Percentiles rank a stretch among this genome's conserved stretches.
Conservation (phyloP, 2,329 filamentous ascomycete species). For the Colletotrichum sp. region DNA sequence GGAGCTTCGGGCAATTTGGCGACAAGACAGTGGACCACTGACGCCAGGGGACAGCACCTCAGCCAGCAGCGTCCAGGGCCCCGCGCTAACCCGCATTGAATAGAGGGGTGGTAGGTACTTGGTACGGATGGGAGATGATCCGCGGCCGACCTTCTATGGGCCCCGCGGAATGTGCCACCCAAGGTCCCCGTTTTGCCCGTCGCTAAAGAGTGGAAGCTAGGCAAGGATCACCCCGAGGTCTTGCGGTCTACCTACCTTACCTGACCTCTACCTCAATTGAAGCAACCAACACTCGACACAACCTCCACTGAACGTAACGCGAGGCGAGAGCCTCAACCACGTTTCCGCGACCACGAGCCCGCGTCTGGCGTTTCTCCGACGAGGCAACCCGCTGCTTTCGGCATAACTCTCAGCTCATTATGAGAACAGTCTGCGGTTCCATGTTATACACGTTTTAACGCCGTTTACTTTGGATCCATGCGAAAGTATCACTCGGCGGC, state of each 20-base stretch:
- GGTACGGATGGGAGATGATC: constrained; percentile 3
- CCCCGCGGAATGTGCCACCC: neutral
- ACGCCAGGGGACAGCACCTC: neutral
- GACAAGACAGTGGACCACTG: constrained; percentile 10
- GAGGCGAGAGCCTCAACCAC: constrained; percentile 14
- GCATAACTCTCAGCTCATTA: neutral
- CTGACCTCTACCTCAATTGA: neutral
- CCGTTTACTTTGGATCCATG: neutral
- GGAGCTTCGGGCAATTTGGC: constrained; percentile 17
- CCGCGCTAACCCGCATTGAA: constrained; percentile 21
- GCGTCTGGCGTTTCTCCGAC: neutral
- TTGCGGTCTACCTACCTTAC: neutral
- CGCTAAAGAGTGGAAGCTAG: neutral
- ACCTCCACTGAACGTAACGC: constrained; percentile 11
- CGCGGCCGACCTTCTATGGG: constrained; percentile 4
- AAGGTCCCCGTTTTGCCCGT: neutral
- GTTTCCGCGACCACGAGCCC: neutral
- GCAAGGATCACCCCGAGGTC: constrained; percentile 17
- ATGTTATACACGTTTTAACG: neutral
- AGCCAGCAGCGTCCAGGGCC: constrained; percentile 1
- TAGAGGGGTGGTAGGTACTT: constrained; percentile 15
- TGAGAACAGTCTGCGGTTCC: neutral
- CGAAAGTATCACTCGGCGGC: neutral
- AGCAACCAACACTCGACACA: neutral
- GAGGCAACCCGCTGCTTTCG: neutral